These are phyloP conservation scores for Maudiozyma saulgeensis DNA, from an alignment of 805 yeast species.

Conservation along the genomic window DNA sequence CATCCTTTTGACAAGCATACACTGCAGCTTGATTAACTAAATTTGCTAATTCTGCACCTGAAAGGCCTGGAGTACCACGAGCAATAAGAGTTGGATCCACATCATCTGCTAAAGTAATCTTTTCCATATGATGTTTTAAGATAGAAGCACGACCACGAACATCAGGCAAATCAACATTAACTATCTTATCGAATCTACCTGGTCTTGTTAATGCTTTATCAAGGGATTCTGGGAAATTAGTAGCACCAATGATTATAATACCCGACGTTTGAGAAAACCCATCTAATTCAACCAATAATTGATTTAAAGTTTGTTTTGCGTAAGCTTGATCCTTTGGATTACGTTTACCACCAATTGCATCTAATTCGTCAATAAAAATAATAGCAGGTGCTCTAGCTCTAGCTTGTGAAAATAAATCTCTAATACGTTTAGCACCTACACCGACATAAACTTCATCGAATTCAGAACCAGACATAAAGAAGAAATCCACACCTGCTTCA, in stretches of 20 bases:
- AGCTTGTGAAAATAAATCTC: slow-evolving; percentile 89
- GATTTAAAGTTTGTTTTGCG: slow-evolving; percentile 95
- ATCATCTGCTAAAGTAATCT: slow-evolving; percentile 73
- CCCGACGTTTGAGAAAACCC: slow-evolving; percentile 91
- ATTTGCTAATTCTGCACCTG: slow-evolving; percentile 97
- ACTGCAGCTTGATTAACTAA: slow-evolving; percentile 97
- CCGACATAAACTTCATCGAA: slow-evolving; percentile 98
- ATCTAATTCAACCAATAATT: slow-evolving; percentile 88
- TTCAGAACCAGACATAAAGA: slow-evolving; percentile 97
- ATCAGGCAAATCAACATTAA: slow-evolving; percentile 91
- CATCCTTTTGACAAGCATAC: slow-evolving; percentile 87
- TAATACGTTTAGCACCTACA: slow-evolving; percentile 95
- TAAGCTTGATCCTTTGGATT: slow-evolving; percentile 97
- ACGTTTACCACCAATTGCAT: slow-evolving; percentile 97
- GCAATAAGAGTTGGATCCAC: slow-evolving; percentile 89
- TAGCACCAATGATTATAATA: slow-evolving; percentile 93
- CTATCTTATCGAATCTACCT: slow-evolving; percentile 94
- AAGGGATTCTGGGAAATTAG: slow-evolving; percentile 93
- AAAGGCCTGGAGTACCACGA: slow-evolving; percentile 93
- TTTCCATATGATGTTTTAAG: slow-evolving; percentile 80
- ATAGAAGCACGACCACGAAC: slow-evolving; percentile 95
- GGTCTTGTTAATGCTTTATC: slow-evolving; percentile 98
- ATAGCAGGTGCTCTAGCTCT: slow-evolving; percentile 94
- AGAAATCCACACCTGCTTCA: slow-evolving; percentile 97
- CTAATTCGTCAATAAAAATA: slow-evolving; percentile 93